Conservation (phyloP, 2,329 filamentous ascomycete genomes). For the Diaporthe humulicola region DNA sequence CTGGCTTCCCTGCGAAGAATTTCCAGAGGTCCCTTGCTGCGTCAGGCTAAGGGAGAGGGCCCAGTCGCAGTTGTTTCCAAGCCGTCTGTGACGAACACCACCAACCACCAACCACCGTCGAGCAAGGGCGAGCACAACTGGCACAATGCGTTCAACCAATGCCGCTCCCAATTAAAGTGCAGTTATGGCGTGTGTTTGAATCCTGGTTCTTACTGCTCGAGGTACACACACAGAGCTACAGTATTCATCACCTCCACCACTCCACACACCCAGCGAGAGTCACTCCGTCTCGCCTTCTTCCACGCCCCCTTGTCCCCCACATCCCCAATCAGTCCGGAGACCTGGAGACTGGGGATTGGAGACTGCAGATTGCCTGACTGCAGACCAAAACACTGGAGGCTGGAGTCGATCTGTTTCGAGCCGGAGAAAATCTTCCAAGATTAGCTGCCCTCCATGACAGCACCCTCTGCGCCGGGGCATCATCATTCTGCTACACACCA, state of each 20-base stretch:
- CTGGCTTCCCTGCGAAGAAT: conserved; percentile 3
- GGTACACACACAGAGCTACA: conserved; percentile 15
- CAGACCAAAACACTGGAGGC: neutral
- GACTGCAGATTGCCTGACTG: too few species aligned
- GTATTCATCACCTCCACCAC: conserved; percentile 8
- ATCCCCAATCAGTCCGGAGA: neutral
- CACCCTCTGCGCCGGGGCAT: neutral
- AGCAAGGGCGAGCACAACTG: neutral
- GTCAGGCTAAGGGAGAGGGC: neutral
- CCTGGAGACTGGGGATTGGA: neutral
- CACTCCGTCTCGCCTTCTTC: neutral
- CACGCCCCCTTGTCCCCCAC: neutral
- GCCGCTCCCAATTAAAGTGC: conserved; percentile 17
- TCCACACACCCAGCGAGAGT: neutral
- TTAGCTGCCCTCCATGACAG: conserved; percentile 15
- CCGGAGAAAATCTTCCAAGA: conserved; percentile 19
- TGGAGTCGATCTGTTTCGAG: conserved; percentile 22
- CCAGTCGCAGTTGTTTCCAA: neutral
- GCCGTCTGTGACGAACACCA: conserved; percentile 14
- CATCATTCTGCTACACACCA: conserved; percentile 28
- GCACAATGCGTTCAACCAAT: neutral
- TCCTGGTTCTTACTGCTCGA: neutral
- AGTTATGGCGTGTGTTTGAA: neutral
- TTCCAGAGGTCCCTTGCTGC: conserved; percentile 12
- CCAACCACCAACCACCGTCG: too few species aligned